phyloP scores from a whole-genome alignment of 768 basidiomycete genomes.

The Pulveroboletus frians region DNA sequence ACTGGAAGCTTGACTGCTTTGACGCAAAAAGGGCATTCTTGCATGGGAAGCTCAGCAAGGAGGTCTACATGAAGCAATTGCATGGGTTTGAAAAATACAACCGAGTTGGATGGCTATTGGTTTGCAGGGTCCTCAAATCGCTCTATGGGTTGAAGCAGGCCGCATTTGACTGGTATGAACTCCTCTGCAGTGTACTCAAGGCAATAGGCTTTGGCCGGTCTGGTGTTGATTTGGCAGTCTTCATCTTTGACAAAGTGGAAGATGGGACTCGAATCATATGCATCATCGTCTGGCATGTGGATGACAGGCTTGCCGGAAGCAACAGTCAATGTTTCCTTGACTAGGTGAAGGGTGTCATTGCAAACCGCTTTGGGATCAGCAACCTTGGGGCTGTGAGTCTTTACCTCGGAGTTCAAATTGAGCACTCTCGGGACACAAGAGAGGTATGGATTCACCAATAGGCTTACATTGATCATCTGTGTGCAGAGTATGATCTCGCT shows the following conservation, averaged over 20 bases:
- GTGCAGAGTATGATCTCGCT: neutral
- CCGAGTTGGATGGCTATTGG: neutral
- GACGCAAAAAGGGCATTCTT: neutral
- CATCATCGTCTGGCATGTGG: constrained; percentile 9
- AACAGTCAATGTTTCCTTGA: neutral
- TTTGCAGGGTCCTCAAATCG: neutral
- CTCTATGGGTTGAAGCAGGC: neutral
- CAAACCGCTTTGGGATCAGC: neutral
- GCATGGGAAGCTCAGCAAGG: neutral
- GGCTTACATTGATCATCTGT: neutral
- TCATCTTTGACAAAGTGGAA: neutral
- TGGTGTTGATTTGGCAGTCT: neutral
- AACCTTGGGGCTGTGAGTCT: neutral
- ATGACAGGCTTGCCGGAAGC: neutral
- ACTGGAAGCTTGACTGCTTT: neutral
- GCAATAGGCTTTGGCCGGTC: neutral
- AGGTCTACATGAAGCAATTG: neutral
- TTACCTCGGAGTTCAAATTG: neutral
- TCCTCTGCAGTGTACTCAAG: neutral
- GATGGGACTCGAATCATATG: neutral
- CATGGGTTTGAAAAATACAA: neutral
- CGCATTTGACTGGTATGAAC: neutral
- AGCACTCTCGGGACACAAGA: too few species aligned
- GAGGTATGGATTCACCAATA: neutral
- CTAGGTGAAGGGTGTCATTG: neutral